phyloP scores from a whole-genome alignment of 106 monocot genomes.

The Dendrobium officinale region DNA sequence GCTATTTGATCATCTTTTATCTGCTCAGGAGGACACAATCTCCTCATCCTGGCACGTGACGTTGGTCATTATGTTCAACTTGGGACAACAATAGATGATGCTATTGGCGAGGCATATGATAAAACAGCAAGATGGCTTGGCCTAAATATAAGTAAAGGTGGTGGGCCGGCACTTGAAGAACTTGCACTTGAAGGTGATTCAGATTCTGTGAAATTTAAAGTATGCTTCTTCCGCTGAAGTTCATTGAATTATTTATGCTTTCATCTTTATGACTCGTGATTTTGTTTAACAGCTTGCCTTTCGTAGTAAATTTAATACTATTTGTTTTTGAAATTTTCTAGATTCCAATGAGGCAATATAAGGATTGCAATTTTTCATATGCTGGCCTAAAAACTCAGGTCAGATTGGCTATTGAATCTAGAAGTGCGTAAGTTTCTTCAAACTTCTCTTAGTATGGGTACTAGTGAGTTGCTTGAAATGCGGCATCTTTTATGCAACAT shows the following conservation, averaged over 20 bases:
- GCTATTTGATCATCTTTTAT: neutral
- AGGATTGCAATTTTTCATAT: constrained; percentile 99
- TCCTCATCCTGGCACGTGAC: constrained; percentile 74
- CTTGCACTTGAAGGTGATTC: constrained; percentile 90
- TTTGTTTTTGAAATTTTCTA: constrained; percentile 17
- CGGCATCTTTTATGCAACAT: neutral
- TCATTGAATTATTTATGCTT: neutral
- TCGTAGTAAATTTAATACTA: neutral
- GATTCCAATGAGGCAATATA: constrained; percentile 97
- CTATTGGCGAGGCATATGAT: constrained; percentile 99
- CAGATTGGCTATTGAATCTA: constrained; percentile 86
- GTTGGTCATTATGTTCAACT: constrained; percentile 94
- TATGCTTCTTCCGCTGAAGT: constrained; percentile 26
- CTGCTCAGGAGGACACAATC: constrained; percentile 89
- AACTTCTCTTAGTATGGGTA: neutral
- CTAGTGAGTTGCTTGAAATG: neutral
- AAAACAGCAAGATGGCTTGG: constrained; percentile 98
- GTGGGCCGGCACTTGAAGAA: constrained; percentile 91
- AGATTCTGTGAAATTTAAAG: constrained; percentile 70
- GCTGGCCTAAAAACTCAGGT: constrained; percentile 99
- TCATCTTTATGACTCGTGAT: constrained; percentile 1
- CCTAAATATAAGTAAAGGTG: constrained; percentile 92
- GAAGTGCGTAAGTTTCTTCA: constrained; percentile 56
- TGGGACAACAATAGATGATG: constrained; percentile 98
- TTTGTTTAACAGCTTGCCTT: constrained; percentile 5